Percentiles rank a stretch among this genome's conserved stretches.
These are phyloP conservation scores for Termitomyces sp. DNA, from an alignment of 768 basidiomycete genomes.

Conservation along the genomic window DNA sequence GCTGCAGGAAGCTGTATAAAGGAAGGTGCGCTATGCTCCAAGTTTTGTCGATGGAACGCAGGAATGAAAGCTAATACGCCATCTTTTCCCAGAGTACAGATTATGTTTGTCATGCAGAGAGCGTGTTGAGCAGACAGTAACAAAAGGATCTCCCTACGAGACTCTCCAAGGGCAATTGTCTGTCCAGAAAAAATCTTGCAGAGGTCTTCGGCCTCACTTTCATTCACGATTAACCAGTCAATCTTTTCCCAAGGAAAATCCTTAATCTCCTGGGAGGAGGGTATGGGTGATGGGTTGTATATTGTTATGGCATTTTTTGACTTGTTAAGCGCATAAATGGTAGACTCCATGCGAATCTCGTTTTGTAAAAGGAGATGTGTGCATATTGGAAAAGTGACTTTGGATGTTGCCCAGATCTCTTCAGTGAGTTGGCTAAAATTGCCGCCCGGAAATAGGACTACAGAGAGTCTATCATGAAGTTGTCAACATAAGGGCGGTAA, in stretches of 20 bases:
- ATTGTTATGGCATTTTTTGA: slow-evolving; percentile 26
- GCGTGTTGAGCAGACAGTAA: slow-evolving; percentile 17
- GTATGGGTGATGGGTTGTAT: slow-evolving; percentile 58
- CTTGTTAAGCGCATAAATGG: slow-evolving; percentile 26
- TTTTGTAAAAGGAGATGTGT: slow-evolving; percentile 56
- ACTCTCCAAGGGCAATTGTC: slow-evolving; percentile 4
- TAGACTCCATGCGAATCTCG: slow-evolving; percentile 43
- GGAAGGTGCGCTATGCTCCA: slow-evolving; percentile 13
- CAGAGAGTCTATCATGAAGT: neutral
- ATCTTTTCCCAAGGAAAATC: slow-evolving; percentile 45
- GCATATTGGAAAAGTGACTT: slow-evolving; percentile 24
- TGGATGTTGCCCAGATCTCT: slow-evolving; percentile 14
- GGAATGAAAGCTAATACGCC: slow-evolving; percentile 44
- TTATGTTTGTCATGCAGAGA: slow-evolving; percentile 35
- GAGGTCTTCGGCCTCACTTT: slow-evolving; percentile 38
- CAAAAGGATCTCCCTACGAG: slow-evolving; percentile 11
- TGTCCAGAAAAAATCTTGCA: slow-evolving; percentile 19
- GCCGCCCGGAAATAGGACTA: slow-evolving; percentile 55
- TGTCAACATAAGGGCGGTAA: neutral
- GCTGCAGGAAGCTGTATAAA: slow-evolving; percentile 42
- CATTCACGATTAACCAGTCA: slow-evolving; percentile 53
- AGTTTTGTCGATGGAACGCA: slow-evolving; percentile 16
- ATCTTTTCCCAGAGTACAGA: slow-evolving; percentile 50
- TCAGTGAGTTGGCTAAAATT: slow-evolving; percentile 41
- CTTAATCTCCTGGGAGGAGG: slow-evolving; percentile 28